Evolutionary conservation across 2,329 filamentous ascomycete species (phyloP).

Genomic region (Beauveria sp.): DNA sequence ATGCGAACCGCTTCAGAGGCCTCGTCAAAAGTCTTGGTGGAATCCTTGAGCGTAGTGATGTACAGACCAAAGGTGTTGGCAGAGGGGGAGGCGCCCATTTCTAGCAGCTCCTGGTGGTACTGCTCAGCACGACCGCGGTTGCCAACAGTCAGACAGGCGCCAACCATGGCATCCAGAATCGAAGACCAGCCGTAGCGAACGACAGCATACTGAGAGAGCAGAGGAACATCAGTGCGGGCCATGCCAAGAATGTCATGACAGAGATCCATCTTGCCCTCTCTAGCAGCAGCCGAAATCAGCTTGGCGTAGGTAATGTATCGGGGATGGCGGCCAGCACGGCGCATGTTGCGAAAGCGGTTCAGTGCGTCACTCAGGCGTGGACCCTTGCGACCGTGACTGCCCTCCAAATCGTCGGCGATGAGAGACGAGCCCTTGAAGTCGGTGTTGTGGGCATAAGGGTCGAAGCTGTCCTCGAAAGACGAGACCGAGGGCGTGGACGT

Average conservation of each 20-base stretch:
- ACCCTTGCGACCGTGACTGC: constrained; percentile 63
- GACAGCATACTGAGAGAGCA: constrained; percentile 73
- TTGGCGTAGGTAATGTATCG: constrained; percentile 97
- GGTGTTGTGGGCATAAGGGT: constrained; percentile 83
- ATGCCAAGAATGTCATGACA: constrained; percentile 83
- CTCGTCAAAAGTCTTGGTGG: constrained; percentile 95
- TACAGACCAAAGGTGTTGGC: constrained; percentile 98
- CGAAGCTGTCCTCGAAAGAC: constrained; percentile 72
- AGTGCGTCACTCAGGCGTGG: constrained; percentile 74
- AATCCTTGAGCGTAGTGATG: constrained; percentile 98
- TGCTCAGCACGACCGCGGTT: constrained; percentile 74
- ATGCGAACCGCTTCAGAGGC: constrained; percentile 95
- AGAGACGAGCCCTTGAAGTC: constrained; percentile 90
- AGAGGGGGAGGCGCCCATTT: constrained; percentile 84
- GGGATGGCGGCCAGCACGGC: constrained; percentile 81
- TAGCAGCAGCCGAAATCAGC: constrained; percentile 82
- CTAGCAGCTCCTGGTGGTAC: constrained; percentile 84
- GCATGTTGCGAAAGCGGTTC: constrained; percentile 83
- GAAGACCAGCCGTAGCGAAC: constrained; percentile 95
- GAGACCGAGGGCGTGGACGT: constrained; percentile 49
- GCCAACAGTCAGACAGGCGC: constrained; percentile 77
- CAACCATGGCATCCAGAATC: constrained; percentile 94
- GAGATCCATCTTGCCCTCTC: constrained; percentile 71
- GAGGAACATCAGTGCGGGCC: constrained; percentile 81
- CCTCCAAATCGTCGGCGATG: constrained; percentile 86